phyloP scores from a whole-genome alignment of 805 yeast species.

The Yamadazyma sp. region DNA sequence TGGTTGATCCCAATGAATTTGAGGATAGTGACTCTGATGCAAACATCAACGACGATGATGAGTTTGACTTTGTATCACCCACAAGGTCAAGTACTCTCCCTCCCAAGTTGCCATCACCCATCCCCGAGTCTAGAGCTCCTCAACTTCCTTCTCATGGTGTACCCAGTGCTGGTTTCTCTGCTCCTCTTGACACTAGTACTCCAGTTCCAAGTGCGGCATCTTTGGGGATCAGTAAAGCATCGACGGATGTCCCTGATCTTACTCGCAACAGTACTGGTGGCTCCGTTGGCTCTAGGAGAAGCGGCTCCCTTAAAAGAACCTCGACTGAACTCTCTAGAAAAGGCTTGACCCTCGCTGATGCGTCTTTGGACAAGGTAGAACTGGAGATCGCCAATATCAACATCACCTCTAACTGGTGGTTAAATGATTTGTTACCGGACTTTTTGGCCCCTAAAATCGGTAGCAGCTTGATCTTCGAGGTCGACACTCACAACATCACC shows the following conservation, averaged over 20 bases:
- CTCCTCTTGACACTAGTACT: constrained; percentile 5
- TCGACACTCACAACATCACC: constrained; percentile 53
- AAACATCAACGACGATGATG: constrained; percentile 12
- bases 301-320: too few relatives aligned
- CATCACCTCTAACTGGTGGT: constrained; percentile 60
- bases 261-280: constrained; percentile 9
- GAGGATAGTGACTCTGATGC: too few relatives aligned
- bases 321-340: constrained; percentile 16
- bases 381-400: constrained; percentile 30
- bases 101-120: constrained; percentile 6
- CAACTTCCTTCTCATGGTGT: constrained; percentile 3
- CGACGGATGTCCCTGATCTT: constrained; percentile 9
- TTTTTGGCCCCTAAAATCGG: constrained; percentile 40
- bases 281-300: constrained; percentile 10
- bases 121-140: constrained; percentile 4
- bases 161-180: too few relatives aligned
- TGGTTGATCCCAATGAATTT: constrained; percentile 2
- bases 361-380: constrained; percentile 24
- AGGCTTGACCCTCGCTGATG: constrained; percentile 31
- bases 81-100: constrained; percentile 14
- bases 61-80: constrained; percentile 19
- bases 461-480: constrained; percentile 58
- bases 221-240: constrained; percentile 5
- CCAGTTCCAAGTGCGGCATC: too few relatives aligned
- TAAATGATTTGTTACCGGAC: constrained; percentile 57